Evolutionary conservation across 2,329 filamentous ascomycete genomes (phyloP).

Genomic region (Colletotrichum theobromicola): DNA sequence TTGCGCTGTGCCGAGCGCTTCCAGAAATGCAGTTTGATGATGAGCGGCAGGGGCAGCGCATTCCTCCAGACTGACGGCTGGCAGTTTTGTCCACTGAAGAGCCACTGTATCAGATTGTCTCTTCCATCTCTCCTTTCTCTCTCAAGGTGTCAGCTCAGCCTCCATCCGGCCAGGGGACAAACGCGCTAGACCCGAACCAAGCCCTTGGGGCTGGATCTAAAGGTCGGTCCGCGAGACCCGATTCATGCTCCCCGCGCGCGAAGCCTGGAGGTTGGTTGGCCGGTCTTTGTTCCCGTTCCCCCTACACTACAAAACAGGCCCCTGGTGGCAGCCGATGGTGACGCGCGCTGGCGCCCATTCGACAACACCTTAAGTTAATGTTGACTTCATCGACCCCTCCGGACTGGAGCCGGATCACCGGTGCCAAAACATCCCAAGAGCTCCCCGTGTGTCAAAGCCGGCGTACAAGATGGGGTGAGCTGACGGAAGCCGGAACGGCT

Average conservation of each 20-base stretch:
- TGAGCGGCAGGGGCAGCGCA: not conserved
- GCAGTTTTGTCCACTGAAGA: not conserved
- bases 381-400: not conserved
- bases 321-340: not conserved
- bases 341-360: not conserved
- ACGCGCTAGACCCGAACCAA: not conserved
- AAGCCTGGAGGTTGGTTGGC: not conserved
- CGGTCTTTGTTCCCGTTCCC: not conserved
- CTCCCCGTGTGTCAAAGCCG: not conserved
- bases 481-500: not conserved
- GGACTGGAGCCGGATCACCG: not conserved
- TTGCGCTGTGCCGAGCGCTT: not conserved
- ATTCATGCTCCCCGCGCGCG: not conserved
- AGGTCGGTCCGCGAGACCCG: not conserved
- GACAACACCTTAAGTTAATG: not conserved
- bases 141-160: not conserved
- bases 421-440: not conserved
- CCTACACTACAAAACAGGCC: not conserved
- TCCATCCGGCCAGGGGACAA: not conserved
- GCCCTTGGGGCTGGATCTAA: not conserved
- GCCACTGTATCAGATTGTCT: conserved; percentile 1
- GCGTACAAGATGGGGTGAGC: not conserved
- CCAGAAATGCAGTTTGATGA: not conserved
- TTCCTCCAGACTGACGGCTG: not conserved
- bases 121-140: not conserved